Conservation (phyloP, 805 yeast species). For the Saturnispora silvae region DNA sequence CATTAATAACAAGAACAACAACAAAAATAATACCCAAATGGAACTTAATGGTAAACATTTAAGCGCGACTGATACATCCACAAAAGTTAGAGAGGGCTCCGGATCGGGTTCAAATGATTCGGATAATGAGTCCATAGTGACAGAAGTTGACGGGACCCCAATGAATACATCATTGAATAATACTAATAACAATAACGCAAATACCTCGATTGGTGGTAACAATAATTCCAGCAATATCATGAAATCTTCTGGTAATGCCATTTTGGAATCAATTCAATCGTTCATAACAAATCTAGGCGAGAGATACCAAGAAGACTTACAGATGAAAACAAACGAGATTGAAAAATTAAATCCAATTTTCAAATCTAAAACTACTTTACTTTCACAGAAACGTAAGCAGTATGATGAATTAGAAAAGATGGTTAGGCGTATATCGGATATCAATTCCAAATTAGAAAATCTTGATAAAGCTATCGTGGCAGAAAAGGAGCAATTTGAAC, state of each 20-base stretch:
- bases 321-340: conserved; percentile 40
- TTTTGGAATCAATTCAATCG: conserved; percentile 40
- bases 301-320: conserved; percentile 50
- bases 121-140: not conserved
- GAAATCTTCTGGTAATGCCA: conserved; percentile 29
- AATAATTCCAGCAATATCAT: too few relatives aligned
- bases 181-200: not conserved
- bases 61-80: too few relatives aligned
- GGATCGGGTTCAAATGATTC: not conserved
- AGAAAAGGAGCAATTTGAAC: conserved; percentile 47
- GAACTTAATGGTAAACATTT: too few relatives aligned
- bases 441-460: conserved; percentile 45
- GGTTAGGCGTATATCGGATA: conserved; percentile 34
- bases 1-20: not conserved
- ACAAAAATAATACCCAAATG: too few relatives aligned
- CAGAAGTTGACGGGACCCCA: not conserved
- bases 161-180: not conserved
- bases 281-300: conserved; percentile 42
- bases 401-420: conserved; percentile 42
- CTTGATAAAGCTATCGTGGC: conserved; percentile 53
- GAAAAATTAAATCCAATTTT: conserved; percentile 44
- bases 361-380: conserved; percentile 42
- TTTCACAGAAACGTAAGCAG: conserved; percentile 38
- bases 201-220: too few relatives aligned
- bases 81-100: not conserved